A percentile compares a stretch with the other conserved stretches of the same genome.
phyloP scores from a whole-genome alignment of 2,329 filamentous ascomycete species.

The Aspergillus amoenus region DNA sequence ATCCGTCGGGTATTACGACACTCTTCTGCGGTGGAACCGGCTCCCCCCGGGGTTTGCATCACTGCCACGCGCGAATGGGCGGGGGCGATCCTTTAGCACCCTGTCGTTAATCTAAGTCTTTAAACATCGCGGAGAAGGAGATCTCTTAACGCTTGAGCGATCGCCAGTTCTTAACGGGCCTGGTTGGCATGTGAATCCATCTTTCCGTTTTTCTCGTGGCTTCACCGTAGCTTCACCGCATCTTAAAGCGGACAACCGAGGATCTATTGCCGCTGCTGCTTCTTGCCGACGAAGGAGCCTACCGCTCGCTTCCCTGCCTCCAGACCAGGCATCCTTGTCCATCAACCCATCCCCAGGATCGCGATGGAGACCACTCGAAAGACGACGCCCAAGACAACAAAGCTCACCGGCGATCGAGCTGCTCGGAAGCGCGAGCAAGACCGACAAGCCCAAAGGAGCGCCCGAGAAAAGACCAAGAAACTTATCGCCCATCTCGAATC shows the following conservation, averaged over 20 bases:
- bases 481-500: slow-evolving; percentile 12
- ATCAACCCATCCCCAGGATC: neutral
- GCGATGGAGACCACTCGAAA: slow-evolving; percentile 11
- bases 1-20: neutral
- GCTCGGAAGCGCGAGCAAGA: slow-evolving; percentile 16
- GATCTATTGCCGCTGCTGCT: neutral
- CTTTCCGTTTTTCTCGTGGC: neutral
- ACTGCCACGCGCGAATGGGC: slow-evolving; percentile 7
- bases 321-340: neutral
- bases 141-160: neutral
- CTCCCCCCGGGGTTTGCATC: neutral
- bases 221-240: neutral
- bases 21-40: too few species aligned
- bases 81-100: slow-evolving; percentile 6
- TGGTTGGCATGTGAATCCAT: slow-evolving; percentile 6
- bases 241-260: neutral
- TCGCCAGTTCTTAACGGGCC: slow-evolving; percentile 2
- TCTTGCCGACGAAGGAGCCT: neutral
- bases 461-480: slow-evolving; percentile 14
- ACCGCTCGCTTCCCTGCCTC: neutral
- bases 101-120: neutral
- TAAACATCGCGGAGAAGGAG: slow-evolving; percentile 5
- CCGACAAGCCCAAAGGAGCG: slow-evolving; percentile 15
- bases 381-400: neutral
- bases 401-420: slow-evolving; percentile 10